Base-by-base conservation (phyloP, 2,329 filamentous ascomycete genomes). In the Waltergamsia citrina region DNA sequence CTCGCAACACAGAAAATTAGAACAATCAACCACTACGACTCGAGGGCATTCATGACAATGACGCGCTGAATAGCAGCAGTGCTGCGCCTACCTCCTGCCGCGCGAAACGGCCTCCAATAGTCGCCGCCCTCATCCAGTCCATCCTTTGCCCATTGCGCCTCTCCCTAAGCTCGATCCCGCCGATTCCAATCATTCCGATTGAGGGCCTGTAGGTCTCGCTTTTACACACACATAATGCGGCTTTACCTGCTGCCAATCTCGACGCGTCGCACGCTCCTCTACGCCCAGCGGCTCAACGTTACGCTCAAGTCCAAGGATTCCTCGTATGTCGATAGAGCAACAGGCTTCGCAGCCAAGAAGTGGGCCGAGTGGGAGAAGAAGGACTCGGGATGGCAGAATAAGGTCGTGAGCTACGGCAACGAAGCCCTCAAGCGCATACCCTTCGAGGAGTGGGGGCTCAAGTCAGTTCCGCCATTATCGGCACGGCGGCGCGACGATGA, bases 381-480 rank as follows among this genome's bases (percentile, higher is more conserved):
- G 44, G 78, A 88, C 14, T 69, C 68, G 29, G 84, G 85, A 35
- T 96, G 92, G 92, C 86, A 95, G 66, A 86, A 82, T 52, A 77
- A 77, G 46, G 70, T 95, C 15, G 90, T 92, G 34, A 69, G 73
- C 38, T 93, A 90, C 57, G 92, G 92, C 36, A 95, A 98, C 60
- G 67, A 77, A 32, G 77, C 85, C 12, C 74, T 98, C 40, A 79
- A 85, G 47, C 77, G 85, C 41, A 94, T 98, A 49, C 85, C 92
- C 3, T 95, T 85, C 55, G 85, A 96, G 60, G 92, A 98, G 79
- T 98, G 92, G 92, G 87, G 85, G 1, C 69, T 98, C 45, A 96
- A 96, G 63, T 94, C 86, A 23, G 80, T 98, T 34, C 92, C 92
- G 29, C 81, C 88, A 16, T 67, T 94, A 45, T 85, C 78, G 27